phyloP scores from a whole-genome alignment of 2,329 filamentous ascomycete genomes.

The Clathrospora elynae region DNA sequence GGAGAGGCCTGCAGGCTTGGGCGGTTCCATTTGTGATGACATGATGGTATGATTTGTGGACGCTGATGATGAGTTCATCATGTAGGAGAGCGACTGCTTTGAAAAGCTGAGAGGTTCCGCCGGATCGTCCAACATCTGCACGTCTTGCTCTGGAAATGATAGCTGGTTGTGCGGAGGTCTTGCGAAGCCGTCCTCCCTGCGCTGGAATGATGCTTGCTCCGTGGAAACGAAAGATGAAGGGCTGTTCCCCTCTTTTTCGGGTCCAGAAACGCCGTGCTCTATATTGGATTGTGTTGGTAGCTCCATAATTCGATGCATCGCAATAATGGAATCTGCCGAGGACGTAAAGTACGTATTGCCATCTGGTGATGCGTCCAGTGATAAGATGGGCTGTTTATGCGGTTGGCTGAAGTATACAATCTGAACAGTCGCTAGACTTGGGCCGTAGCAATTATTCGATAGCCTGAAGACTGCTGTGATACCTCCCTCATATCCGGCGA shows the following conservation, averaged over 20 bases:
- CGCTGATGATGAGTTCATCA: conserved; percentile 8
- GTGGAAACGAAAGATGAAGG: no score
- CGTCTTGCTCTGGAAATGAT: no score
- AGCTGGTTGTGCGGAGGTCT: no score
- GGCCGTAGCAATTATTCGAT: conserved; percentile 35
- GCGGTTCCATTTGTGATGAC: background rate
- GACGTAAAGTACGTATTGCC: conserved; percentile 73
- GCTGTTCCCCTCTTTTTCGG: no score
- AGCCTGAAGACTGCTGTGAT: conserved; percentile 69
- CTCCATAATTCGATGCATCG: conserved; percentile 71
- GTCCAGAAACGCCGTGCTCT: no score
- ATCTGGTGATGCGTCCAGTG: conserved; percentile 52
- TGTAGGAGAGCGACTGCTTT: conserved; percentile 1
- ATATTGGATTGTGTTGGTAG: conserved; percentile 7
- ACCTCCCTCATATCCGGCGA: conserved; percentile 86
- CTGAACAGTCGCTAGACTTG: conserved; percentile 46
- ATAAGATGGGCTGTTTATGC: conserved; percentile 82
- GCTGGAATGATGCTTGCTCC: no score
- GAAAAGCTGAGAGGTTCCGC: conserved; percentile 2
- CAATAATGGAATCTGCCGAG: conserved; percentile 78
- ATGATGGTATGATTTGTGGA: conserved; percentile 27
- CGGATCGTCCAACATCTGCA: no score
- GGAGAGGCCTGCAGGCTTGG: conserved; percentile 26
- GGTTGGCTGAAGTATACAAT: conserved; percentile 67
- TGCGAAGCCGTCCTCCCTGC: no score